These are phyloP conservation scores for Brettanomyces custersianus DNA, from an alignment of 805 yeast genomes.

Conservation along the genomic window DNA sequence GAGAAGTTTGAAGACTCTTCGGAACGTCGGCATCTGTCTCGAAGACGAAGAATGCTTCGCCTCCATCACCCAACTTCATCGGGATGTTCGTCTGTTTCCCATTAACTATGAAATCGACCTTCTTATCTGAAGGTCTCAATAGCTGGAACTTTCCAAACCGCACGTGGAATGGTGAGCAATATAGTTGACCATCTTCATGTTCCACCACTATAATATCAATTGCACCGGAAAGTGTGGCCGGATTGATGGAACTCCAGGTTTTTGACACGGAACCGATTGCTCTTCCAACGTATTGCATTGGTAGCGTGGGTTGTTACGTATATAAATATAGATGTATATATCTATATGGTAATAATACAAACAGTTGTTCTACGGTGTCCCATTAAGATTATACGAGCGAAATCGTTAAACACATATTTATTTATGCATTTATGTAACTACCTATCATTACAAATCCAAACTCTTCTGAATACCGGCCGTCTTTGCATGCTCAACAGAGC, in stretches of 20 bases:
- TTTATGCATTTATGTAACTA: no score
- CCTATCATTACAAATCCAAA: constrained; percentile 28
- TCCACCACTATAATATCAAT: constrained; percentile 94
- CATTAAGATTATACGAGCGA: no score
- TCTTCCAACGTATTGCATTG: constrained; percentile 95
- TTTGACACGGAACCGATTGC: constrained; percentile 93
- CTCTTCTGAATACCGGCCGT: constrained; percentile 50
- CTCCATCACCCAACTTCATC: constrained; percentile 96
- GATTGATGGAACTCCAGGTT: constrained; percentile 95
- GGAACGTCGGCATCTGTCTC: constrained; percentile 75
- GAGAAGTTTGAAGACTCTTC: constrained; percentile 72
- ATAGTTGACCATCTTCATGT: constrained; percentile 60
- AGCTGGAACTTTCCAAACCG: constrained; percentile 92
- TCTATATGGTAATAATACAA: no score
- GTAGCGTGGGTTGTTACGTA: no score
- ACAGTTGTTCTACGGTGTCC: no score
- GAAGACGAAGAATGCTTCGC: constrained; percentile 96
- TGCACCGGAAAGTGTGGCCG: constrained; percentile 94
- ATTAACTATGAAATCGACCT: constrained; percentile 82
- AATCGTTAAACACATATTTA: no score
- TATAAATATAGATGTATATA: no score
- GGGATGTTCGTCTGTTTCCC: constrained; percentile 75
- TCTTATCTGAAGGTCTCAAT: constrained; percentile 89
- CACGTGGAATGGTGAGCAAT: constrained; percentile 95
- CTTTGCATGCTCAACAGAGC: constrained; percentile 58